These are phyloP conservation scores for Zelopaecilomyces penicillatus DNA, from an alignment of 2,329 filamentous ascomycete species.

Conservation along the genomic window DNA sequence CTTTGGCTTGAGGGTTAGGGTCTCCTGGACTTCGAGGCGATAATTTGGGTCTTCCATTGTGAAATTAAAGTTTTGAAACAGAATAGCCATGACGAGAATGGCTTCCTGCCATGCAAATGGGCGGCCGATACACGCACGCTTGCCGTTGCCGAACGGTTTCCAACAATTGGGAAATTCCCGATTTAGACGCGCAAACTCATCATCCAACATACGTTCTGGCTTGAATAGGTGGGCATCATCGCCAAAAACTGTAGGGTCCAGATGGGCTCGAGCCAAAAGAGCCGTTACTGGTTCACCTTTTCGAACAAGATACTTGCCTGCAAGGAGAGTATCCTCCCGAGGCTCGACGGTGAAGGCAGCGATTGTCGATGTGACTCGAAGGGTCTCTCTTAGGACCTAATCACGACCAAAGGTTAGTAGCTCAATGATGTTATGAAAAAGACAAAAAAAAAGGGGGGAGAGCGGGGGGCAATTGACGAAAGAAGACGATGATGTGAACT, in stretches of 20 bases:
- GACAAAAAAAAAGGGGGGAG: not conserved
- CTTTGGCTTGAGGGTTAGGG: slow-evolving; percentile 55
- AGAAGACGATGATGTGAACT: too few species aligned
- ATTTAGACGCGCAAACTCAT: slow-evolving; percentile 52
- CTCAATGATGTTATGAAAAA: not conserved
- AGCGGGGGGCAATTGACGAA: too few species aligned
- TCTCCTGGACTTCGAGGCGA: slow-evolving; percentile 44
- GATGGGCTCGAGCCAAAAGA: slow-evolving; percentile 47
- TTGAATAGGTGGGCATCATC: slow-evolving; percentile 56
- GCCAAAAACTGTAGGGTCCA: slow-evolving; percentile 57
- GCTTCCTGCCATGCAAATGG: slow-evolving; percentile 70
- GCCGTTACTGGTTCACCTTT: slow-evolving; percentile 41
- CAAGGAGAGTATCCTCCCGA: slow-evolving; percentile 44
- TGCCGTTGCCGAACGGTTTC: slow-evolving; percentile 70
- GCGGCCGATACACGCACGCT: slow-evolving; percentile 62
- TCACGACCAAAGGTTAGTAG: not conserved
- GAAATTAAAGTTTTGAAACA: slow-evolving; percentile 67
- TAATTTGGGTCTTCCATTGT: slow-evolving; percentile 53
- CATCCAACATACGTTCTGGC: slow-evolving; percentile 65
- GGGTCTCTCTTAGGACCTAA: slow-evolving; percentile 53
- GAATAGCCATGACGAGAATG: slow-evolving; percentile 50
- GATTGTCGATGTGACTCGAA: slow-evolving; percentile 55
- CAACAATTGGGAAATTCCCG: slow-evolving; percentile 54
- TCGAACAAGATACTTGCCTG: slow-evolving; percentile 52
- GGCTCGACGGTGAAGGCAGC: slow-evolving; percentile 47